Evolutionary conservation across 2,329 filamentous ascomycete genomes (phyloP), one percentile per base, ranked within the genome.

Genomic region (Atkinsonella hypoxylon): DNA sequence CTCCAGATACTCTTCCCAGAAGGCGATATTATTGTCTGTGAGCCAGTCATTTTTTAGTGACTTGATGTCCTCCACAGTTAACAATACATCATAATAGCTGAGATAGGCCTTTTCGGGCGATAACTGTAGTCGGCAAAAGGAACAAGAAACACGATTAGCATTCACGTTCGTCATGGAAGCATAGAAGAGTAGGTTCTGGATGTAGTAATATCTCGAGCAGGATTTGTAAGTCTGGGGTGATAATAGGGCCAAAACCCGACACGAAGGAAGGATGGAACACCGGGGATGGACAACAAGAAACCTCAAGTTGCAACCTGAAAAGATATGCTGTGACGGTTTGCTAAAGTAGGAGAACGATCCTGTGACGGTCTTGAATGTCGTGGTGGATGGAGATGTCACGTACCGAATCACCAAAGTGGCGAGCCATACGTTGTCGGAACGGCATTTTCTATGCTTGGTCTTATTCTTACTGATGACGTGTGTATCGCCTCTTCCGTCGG

Each of bases 1-100:
- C 68, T 98, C 93, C 57, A 98, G 82, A 65, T 82, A 95, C 77
- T 97, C 91, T 77, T 97, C 87, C 91, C 93, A 98, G 65, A 98
- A 97, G 47, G 89, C 85, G 58, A 98, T 97, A 59, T 89, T 90
- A 72, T 95, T 96, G 67, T 98, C 93, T 42, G 91, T 96, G 48
- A 98, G 75, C 93, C 93, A 98, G 74, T 96, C 93, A 67, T 87
- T 77, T 69, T 87, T 89, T 52, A 98, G 79, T 15, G 85, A 84
- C 65, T 90, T 86, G 58, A 97, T 80, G 67, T 98, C 93, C 64
- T 93, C 88, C 64, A 83, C 81, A 47, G 87, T 95, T 58, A 97
- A 57, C 46, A 64, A 58, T n/a, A 68, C 65, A 53, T 70, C 69
- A 57, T 70, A 68, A 54, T 72, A 70, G 55, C 65, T 68, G 43